Conservation (phyloP, 163 green algal genomes). For the Chlamydomonas reinhardtii region DNA sequence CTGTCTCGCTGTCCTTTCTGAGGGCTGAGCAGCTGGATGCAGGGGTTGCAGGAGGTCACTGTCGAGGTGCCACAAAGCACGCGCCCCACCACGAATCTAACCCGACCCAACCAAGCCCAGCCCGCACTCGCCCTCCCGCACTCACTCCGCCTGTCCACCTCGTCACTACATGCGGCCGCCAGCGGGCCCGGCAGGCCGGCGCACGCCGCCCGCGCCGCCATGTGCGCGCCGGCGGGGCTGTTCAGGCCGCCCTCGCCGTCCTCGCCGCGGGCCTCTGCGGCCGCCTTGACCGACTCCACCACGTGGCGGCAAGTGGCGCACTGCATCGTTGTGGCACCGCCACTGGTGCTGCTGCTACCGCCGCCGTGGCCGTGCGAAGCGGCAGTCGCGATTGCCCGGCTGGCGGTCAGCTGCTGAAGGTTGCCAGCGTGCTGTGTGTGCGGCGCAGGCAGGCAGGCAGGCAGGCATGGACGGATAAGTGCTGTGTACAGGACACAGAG, state of each 20-base stretch:
- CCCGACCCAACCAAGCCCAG: neutral
- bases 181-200: neutral
- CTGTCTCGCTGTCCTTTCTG: too few relatives aligned
- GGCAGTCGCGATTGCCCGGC: neutral
- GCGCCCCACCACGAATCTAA: too few relatives aligned
- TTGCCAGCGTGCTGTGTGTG: neutral
- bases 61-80: too few relatives aligned
- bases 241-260: neutral
- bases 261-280: neutral
- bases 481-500: too few relatives aligned
- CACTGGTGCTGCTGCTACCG: too few relatives aligned
- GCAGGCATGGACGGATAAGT: neutral
- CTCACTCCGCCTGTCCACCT: slow-evolving; percentile 3
- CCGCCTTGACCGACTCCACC: neutral
- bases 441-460: too few relatives aligned
- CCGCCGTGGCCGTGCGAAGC: too few relatives aligned
- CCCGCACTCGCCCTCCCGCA: too few relatives aligned
- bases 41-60: too few relatives aligned
- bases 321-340: neutral
- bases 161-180: neutral
- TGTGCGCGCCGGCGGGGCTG: neutral
- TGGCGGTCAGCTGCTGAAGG: neutral
- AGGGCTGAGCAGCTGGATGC: neutral
- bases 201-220: neutral
- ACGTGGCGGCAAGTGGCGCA: slow-evolving; percentile 4